These are phyloP conservation scores for Nitzschia putrida DNA, from an alignment of 108 stramenopile species.

Conservation along the genomic window DNA sequence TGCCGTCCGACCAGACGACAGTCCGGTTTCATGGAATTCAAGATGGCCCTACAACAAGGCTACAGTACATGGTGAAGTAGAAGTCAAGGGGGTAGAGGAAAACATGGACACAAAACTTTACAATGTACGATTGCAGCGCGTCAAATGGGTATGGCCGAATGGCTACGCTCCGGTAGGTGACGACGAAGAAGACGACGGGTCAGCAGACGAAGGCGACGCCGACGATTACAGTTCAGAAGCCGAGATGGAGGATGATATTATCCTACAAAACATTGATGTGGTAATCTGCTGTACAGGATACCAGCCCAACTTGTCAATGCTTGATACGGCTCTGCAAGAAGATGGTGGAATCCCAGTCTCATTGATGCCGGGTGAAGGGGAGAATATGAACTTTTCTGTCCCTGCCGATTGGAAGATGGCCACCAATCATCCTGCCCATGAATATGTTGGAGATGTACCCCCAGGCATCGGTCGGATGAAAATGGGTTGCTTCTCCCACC, in stretches of 20 bases:
- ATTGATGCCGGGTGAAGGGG: not conserved
- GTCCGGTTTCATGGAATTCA: conserved; percentile 16
- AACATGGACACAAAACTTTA: not conserved
- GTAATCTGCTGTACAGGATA: conserved; percentile 68
- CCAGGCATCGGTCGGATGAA: conserved; percentile 5
- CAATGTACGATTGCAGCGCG: conserved; percentile 5
- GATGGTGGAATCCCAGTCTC: conserved; percentile 5
- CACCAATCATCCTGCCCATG: not conserved
- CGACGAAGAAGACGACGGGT: conserved; percentile 6
- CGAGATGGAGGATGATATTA: conserved; percentile 5
- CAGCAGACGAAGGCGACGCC: conserved; percentile 16
- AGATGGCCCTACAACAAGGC: conserved; percentile 54
- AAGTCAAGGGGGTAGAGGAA: conserved; percentile 12
- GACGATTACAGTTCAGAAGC: not conserved
- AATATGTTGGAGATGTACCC: conserved; percentile 6
- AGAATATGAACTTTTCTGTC: conserved; percentile 9
- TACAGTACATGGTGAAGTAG: not conserved
- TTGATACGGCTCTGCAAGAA: conserved; percentile 34
- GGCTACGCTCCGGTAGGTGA: not conserved
- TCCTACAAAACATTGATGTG: conserved; percentile 42
- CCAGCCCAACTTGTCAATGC: conserved; percentile 30
- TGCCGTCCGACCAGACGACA: conserved; percentile 22
- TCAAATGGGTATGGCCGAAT: conserved; percentile 5
- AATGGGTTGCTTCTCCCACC: not conserved
- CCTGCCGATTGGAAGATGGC: conserved; percentile 38